Percentiles rank a stretch among this genome's conserved stretches.
These are phyloP conservation scores for Nicotiana undulata DNA, from an alignment of 257 asterid species.

Conservation along the genomic window DNA sequence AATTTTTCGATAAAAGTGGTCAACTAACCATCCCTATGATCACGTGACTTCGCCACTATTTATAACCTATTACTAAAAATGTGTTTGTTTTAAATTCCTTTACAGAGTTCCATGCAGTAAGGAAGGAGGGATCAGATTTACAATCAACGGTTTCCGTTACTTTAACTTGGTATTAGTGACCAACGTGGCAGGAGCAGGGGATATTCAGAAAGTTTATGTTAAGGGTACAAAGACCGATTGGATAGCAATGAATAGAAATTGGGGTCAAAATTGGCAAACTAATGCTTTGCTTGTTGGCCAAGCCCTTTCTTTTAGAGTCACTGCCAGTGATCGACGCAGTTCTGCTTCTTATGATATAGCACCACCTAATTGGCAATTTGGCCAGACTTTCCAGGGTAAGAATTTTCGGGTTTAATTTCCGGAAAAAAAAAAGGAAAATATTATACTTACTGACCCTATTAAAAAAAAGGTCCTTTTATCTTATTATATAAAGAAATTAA, in stretches of 20 bases:
- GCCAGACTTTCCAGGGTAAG: constrained; percentile 67
- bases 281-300: constrained; percentile 46
- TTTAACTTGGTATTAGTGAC: constrained; percentile 56
- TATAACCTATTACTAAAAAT: too few species aligned
- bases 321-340: constrained; percentile 60
- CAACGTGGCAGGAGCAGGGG: constrained; percentile 80
- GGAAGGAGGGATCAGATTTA: constrained; percentile 58
- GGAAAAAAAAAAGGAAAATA: too few species aligned
- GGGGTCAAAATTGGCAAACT: constrained; percentile 90
- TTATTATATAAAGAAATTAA: background rate
- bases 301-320: constrained; percentile 61
- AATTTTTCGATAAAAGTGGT: too few species aligned
- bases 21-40: too few species aligned
- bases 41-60: too few species aligned
- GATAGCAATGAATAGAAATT: constrained; percentile 62
- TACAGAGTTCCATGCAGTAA: constrained; percentile 46
- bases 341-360: constrained; percentile 62
- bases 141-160: constrained; percentile 64
- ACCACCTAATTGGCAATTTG: constrained; percentile 76
- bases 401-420: constrained; percentile 43
- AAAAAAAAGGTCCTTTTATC: background rate
- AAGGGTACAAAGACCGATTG: constrained; percentile 58
- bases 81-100: background rate
- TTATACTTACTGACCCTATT: background rate
- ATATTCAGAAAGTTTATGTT: constrained; percentile 40